These are phyloP conservation scores for Fraxinus latifolia DNA, from an alignment of 305 asterid genomes.

Conservation along the genomic window DNA sequence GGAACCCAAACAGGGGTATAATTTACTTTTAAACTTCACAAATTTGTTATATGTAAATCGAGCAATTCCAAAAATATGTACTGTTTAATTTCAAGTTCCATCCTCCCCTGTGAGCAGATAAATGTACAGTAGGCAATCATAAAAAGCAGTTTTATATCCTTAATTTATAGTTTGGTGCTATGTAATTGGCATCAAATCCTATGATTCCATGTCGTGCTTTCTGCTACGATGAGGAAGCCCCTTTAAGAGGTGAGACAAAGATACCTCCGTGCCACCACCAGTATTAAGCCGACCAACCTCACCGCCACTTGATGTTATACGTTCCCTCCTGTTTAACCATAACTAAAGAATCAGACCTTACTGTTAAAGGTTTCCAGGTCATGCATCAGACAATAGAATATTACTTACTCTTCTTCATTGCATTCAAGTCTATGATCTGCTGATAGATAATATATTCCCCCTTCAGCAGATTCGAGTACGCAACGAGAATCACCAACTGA, in stretches of 20 bases:
- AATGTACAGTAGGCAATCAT: not conserved
- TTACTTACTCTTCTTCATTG: conserved; percentile 87
- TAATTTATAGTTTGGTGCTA: not conserved
- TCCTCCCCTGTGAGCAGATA: not conserved
- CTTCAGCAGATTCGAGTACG: conserved; percentile 90
- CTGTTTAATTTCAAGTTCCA: not conserved
- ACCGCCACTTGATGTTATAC: conserved; percentile 91
- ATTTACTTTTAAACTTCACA: not conserved
- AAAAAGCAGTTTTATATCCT: not conserved
- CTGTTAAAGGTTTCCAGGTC: not conserved
- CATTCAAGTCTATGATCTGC: conserved; percentile 96
- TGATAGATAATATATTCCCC: conserved; percentile 71
- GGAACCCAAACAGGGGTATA: too few relatives aligned
- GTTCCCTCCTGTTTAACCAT: conserved; percentile 71
- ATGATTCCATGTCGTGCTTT: not conserved
- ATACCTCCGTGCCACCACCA: conserved; percentile 96
- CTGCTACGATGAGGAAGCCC: not conserved
- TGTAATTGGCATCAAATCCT: not conserved
- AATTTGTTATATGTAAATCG: not conserved
- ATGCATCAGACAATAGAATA: conserved; percentile 13
- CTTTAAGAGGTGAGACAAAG: conserved; percentile 13
- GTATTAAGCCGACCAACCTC: conserved; percentile 97
- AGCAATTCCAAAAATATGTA: not conserved
- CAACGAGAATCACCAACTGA: conserved; percentile 98
- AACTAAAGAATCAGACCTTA: conserved; percentile 21